phyloP scores from a whole-genome alignment of 495 filamentous ascomycete genomes.

The Gamarada debralockiae region DNA sequence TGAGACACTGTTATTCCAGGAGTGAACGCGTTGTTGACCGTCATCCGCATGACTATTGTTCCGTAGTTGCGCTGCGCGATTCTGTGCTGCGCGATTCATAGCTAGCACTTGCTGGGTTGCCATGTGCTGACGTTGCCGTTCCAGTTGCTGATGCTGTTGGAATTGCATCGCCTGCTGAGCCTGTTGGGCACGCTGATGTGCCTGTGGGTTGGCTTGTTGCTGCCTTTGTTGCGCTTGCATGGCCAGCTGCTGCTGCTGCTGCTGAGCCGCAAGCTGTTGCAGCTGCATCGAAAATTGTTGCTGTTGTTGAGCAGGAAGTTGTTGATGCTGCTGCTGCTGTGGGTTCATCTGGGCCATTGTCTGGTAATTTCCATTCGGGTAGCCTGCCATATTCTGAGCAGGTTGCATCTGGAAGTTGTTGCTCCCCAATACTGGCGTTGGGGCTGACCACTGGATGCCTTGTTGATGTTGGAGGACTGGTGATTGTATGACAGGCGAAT shows the following conservation, averaged over 20 bases:
- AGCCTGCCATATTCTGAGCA: background rate
- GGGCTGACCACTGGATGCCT: constrained; percentile 6
- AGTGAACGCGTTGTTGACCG: constrained; percentile 7
- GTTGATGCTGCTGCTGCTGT: constrained; percentile 4
- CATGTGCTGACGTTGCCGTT: constrained; percentile 3
- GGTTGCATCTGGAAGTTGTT: background rate
- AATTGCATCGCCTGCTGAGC: background rate
- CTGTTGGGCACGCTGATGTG: constrained; percentile 6
- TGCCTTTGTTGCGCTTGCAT: background rate
- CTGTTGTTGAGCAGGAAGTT: constrained; percentile 1
- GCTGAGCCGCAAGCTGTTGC: background rate
- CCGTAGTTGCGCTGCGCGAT: constrained; percentile 12
- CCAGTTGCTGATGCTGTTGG: constrained; percentile 14
- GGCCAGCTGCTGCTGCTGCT: constrained; percentile 3
- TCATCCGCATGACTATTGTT: background rate
- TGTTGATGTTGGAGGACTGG: background rate
- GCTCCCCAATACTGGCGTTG: constrained; percentile 6
- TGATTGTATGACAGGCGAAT: constrained; percentile 1
- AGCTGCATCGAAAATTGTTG: background rate
- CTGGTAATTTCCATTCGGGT: background rate
- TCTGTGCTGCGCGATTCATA: constrained; percentile 10
- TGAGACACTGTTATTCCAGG: constrained; percentile 9
- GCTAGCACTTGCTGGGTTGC: constrained; percentile 6
- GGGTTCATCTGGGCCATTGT: background rate
- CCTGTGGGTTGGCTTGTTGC: constrained; percentile 3